phyloP scores from a whole-genome alignment of 2,329 filamentous ascomycete genomes.

The Sporothrix euskadiensis region DNA sequence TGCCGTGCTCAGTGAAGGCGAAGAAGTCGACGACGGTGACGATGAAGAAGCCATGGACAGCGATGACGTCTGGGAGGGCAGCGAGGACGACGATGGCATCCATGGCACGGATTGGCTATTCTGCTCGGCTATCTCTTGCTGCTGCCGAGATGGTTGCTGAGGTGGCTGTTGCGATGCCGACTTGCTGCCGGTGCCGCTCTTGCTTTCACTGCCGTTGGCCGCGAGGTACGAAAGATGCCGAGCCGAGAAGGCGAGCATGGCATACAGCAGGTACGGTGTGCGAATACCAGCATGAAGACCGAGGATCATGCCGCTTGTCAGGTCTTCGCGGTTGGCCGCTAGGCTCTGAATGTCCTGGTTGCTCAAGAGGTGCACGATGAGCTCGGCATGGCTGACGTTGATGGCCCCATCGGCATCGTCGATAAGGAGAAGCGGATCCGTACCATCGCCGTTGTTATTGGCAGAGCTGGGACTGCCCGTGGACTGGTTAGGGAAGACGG shows the following conservation, averaged over 20 bases:
- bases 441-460: neutral
- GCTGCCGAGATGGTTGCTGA: neutral
- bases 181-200: neutral
- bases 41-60: neutral
- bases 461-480: neutral
- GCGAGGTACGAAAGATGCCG: slow-evolving; percentile 38
- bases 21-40: slow-evolving; percentile 5
- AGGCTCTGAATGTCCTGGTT: slow-evolving; percentile 36
- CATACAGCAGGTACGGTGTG: slow-evolving; percentile 42
- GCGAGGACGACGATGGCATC: neutral
- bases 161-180: neutral
- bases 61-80: neutral
- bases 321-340: slow-evolving; percentile 32
- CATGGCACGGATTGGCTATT: neutral
- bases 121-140: neutral
- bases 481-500: slow-evolving; percentile 4
- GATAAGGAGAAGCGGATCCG: slow-evolving; percentile 18
- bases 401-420: slow-evolving; percentile 31
- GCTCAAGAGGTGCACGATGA: slow-evolving; percentile 39
- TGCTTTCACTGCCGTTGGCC: neutral
- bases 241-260: slow-evolving; percentile 43
- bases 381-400: slow-evolving; percentile 42
- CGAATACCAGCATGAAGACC: slow-evolving; percentile 35
- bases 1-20: neutral
- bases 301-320: slow-evolving; percentile 31